A percentile compares a stretch with the other conserved stretches of the same genome.
Evolutionary conservation across 2,329 filamentous ascomycete species (phyloP).

Genomic region (Leptosphaerulina australis): DNA sequence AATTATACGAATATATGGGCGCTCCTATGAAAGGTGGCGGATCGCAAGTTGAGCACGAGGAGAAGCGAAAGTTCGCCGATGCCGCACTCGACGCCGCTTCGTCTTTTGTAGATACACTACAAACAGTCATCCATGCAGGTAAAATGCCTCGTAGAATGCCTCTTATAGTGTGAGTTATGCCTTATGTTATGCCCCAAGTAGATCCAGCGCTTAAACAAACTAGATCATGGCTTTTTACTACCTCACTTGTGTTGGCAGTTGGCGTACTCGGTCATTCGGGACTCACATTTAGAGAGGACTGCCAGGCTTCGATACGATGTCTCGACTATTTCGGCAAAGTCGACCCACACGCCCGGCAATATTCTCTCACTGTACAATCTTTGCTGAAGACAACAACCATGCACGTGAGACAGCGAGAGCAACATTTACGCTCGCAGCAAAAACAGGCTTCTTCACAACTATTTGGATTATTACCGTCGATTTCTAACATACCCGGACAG

Average conservation of each 20-base stretch:
- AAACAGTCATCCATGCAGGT: constrained; percentile 25
- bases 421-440: constrained; percentile 28
- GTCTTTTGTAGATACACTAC: constrained; percentile 36
- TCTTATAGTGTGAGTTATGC: constrained; percentile 36
- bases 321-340: constrained; percentile 36
- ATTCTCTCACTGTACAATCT: constrained; percentile 36
- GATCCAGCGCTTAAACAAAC: constrained; percentile 1
- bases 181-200: no score
- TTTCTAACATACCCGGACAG: constrained; percentile 7
- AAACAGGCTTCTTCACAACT: constrained; percentile 40
- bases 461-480: constrained; percentile 34
- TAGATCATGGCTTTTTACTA: constrained; percentile 42
- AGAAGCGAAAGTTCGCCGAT: constrained; percentile 40
- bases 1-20: constrained; percentile 50
- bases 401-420: constrained; percentile 35
- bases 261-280: constrained; percentile 35
- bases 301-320: constrained; percentile 31
- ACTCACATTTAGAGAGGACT: constrained; percentile 28
- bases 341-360: constrained; percentile 41
- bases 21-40: constrained; percentile 39
- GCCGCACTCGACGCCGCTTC: constrained; percentile 38
- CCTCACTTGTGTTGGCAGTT: constrained; percentile 38
- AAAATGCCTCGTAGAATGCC: constrained; percentile 39
- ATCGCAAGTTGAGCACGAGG: constrained; percentile 32
- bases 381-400: constrained; percentile 33